Base-by-base conservation (phyloP, 768 basidiomycete species). In the Termitomyces heimii region DNA sequence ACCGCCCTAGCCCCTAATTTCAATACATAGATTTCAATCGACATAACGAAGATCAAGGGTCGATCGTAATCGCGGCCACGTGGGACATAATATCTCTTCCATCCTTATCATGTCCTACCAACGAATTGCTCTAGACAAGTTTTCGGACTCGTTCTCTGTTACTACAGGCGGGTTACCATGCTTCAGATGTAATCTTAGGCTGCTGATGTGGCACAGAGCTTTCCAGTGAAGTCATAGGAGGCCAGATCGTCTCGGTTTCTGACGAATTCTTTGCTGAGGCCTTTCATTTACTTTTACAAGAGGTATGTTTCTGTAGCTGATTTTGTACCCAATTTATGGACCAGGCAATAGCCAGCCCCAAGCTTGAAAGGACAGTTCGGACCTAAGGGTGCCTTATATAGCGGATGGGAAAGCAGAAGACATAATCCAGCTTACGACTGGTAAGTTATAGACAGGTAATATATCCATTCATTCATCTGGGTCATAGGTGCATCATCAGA, bases 211-310 rank as follows among this genome's bases (percentile, higher is more conserved):
- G 22, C 48, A 6, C 62, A 96, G 97, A 99, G 71, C 79, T 98
- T 12, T 97, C 95, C 31, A 92, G 89, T 60, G 86, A 85, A 18
- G 85, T 86, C 0, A 75, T 98, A 13, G 96, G 93, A 18, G 94
- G 86, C 2, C 70, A 78, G 57, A 75, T 98, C 62, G 67, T 88
- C 32, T 77, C 81, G 2, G 85, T 90, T 46, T 97, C 94, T 2
- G 97, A 99, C 70, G 94, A 99, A 61, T 99, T 98, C 78, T 99
- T 99, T 66, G 94, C 92, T 10, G 83, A 87, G 63, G 94, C 90
- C 0, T 80, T 72, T 60, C 85, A 96, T 73, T 76, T 99, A 26
- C 78, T 99, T 54, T 79, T 89, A 49, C 87, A 91, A 43, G 85
- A 87, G 73, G 95, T 92, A 60, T 64, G 81, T 67, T 44, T 31